Conservation (phyloP, 1,284 basidiomycete species). For the Microbotryum silenes-acaulis region DNA sequence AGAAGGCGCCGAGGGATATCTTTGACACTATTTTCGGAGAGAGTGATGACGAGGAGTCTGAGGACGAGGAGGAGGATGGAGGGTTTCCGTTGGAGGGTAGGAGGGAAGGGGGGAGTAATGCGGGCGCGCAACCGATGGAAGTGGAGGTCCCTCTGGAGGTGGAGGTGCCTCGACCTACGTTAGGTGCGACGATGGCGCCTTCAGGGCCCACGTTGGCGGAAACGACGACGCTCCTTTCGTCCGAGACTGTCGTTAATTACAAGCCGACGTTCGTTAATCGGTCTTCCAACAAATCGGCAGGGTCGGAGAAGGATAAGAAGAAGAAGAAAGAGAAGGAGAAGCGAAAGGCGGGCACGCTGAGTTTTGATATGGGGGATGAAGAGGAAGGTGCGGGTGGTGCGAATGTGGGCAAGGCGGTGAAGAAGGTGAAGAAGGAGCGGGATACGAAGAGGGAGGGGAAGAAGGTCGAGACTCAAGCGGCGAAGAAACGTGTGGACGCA, state of each 20-base stretch:
- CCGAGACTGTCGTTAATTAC: slow-evolving; percentile 48
- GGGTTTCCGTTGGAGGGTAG: slow-evolving; percentile 3
- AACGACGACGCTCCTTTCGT: slow-evolving; percentile 9
- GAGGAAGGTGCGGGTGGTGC: slow-evolving; percentile 40
- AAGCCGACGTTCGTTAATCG: slow-evolving; percentile 64
- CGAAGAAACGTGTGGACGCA: slow-evolving; percentile 5
- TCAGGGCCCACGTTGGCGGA: background rate
- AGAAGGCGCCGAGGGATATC: slow-evolving; percentile 78
- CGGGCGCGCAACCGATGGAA: slow-evolving; percentile 14
- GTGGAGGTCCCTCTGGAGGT: no score
- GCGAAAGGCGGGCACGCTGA: slow-evolving; percentile 39
- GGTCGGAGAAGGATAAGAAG: slow-evolving; percentile 6
- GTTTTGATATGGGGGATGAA: slow-evolving; percentile 39
- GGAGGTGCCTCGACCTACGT: slow-evolving; percentile 27
- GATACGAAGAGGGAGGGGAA: slow-evolving; percentile 31
- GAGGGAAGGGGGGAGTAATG: slow-evolving; percentile 22
- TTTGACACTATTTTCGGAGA: slow-evolving; percentile 61
- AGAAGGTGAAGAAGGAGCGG: slow-evolving; percentile 37
- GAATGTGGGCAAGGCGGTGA: slow-evolving; percentile 40
- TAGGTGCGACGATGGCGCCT: background rate
- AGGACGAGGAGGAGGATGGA: slow-evolving; percentile 31
- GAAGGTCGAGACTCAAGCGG: slow-evolving; percentile 38
- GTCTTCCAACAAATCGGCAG: slow-evolving; percentile 14
- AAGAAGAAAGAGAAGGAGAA: slow-evolving; percentile 43
- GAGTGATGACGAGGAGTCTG: slow-evolving; percentile 53